Percentiles rank a stretch among this genome's conserved stretches.
phyloP scores from a whole-genome alignment of 306 rosid genomes.

The Hippophae tibetana region DNA sequence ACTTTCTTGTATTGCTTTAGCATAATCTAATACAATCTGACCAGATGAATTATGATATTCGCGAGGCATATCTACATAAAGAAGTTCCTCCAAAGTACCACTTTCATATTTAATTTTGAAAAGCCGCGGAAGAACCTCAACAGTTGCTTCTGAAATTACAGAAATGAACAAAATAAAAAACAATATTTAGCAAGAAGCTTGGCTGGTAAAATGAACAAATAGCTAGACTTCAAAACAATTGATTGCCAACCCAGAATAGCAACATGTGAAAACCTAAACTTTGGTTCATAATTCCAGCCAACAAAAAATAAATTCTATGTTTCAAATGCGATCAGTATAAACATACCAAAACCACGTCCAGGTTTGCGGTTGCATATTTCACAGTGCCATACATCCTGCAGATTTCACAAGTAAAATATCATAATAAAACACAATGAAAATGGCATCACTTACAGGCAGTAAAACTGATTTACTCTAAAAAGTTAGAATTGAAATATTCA shows the following conservation, averaged over 20 bases:
- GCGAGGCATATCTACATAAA: constrained; percentile 96
- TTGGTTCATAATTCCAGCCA: constrained; percentile 5
- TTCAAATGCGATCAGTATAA: constrained; percentile 11
- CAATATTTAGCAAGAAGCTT: neutral
- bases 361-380: constrained; percentile 97
- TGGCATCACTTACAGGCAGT: neutral
- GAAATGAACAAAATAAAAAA: constrained; percentile 2
- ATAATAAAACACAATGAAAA: neutral
- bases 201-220: neutral
- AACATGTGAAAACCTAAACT: neutral
- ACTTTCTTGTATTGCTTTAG: constrained; percentile 96
- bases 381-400: constrained; percentile 97
- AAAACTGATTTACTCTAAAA: neutral
- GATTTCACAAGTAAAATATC: constrained; percentile 17
- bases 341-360: constrained; percentile 94
- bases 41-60: constrained; percentile 92
- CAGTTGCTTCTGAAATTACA: constrained; percentile 75
- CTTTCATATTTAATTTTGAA: constrained; percentile 95
- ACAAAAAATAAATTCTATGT: constrained; percentile 1
- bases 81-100: constrained; percentile 96
- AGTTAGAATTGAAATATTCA: constrained; percentile 7
- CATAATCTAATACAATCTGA: constrained; percentile 92
- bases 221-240: neutral
- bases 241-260: neutral
- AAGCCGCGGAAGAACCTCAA: constrained; percentile 95